Percentiles rank a stretch among this genome's conserved stretches.
Evolutionary conservation across 2,329 filamentous ascomycete species (phyloP).

Genomic region (Chalaropsis ovoidea): DNA sequence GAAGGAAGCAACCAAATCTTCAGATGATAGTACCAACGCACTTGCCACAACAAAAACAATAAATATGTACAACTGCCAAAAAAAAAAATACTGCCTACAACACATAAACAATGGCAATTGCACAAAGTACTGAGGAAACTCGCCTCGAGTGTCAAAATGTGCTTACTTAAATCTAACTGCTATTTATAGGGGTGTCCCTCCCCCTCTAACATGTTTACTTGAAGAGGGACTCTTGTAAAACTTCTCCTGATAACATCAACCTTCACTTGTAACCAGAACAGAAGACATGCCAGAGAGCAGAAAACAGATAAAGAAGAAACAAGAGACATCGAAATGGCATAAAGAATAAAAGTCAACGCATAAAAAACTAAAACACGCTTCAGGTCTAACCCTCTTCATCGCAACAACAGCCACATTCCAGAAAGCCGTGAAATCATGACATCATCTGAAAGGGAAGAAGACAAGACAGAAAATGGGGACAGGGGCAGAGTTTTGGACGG

Average conservation of each 20-base stretch:
- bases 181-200: no score
- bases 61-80: no score
- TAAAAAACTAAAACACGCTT: slow-evolving; percentile 9
- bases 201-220: no score
- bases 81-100: no score
- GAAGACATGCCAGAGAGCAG: not conserved
- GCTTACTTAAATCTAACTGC: no score
- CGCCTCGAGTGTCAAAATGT: no score
- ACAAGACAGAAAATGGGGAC: not conserved
- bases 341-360: not conserved
- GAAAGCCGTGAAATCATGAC: not conserved
- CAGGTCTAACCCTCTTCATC: slow-evolving; percentile 12
- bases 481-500: not conserved
- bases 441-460: not conserved
- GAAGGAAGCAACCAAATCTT: not conserved
- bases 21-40: not conserved
- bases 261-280: not conserved
- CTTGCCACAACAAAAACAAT: no score
- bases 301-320: slow-evolving; percentile 20
- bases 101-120: no score
- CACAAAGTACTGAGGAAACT: no score
- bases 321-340: slow-evolving; percentile 24
- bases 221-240: no score
- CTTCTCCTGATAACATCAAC: no score
- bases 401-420: slow-evolving; percentile 4